Evolutionary conservation across 1,284 basidiomycete species (phyloP), one percentile per base, ranked within the genome.

Genomic region (Serendipita sp.): DNA sequence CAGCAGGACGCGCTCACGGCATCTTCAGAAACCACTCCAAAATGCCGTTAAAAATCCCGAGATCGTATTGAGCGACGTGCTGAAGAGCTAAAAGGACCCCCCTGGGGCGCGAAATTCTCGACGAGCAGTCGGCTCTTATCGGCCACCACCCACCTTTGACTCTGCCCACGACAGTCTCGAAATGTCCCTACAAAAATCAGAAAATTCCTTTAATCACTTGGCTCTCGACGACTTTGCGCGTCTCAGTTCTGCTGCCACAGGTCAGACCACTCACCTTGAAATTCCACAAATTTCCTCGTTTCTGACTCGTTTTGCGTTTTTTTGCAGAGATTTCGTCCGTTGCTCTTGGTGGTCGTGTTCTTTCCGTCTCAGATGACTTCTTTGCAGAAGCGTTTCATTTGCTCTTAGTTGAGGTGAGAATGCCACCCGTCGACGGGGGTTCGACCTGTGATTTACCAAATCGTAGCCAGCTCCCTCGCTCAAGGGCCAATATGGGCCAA

Each of bases 401-500:
- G 26, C 79, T 99, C 67, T 82, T 91, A 66, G 84, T 88, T 43
- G 82, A 85, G 73, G 93, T 92, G 67, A 69, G 80, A 38, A 13
- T 70, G 32, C 22, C 30, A 2, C 26, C 49, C 53, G 41, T 47
- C 71, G 69, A 26, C n/a, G 32, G 26, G 15, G 32, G 30, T 53
- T 58, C 49, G 55, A 42, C 64, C 32, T 61, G 29, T 43, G 30
- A 10, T 3, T 13, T 22, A 3, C n/a, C 35, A 12, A 6, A n/a
- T 3, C 4, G 63, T 65, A 93, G 88, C 85, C 91, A 13, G 82
- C 92, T 44, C 80, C 80, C 3, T 90, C 84, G 69, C 74, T 93
- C 74, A 90, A 93, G 74, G 95, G 96, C 12, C 90, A 93, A 68
- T 99, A 95, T 69, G 95, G 95, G 1, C 91, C 93, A 1, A 95